These are phyloP conservation scores for Calonectria multiphialidica DNA, from an alignment of 2,329 filamentous ascomycete genomes.

Conservation along the genomic window DNA sequence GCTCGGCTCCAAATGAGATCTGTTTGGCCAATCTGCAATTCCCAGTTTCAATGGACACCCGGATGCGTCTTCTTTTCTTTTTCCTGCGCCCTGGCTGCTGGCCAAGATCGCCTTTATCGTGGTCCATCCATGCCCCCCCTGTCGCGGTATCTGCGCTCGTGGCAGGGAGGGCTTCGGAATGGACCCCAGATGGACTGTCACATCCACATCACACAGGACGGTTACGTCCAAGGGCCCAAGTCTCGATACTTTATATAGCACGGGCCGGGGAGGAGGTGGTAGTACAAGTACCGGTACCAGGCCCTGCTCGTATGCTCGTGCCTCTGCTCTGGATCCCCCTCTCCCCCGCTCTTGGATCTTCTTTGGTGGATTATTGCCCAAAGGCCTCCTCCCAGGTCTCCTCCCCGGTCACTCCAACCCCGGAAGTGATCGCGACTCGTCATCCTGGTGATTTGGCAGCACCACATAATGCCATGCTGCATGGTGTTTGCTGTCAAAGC, in stretches of 20 bases:
- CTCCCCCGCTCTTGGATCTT: constrained; percentile 19
- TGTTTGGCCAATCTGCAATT: not conserved
- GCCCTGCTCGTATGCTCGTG: not conserved
- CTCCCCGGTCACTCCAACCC: constrained; percentile 19
- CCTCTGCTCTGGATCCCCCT: not conserved
- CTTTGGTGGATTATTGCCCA: constrained; percentile 29
- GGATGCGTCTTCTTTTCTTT: not conserved
- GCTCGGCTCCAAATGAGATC: not conserved
- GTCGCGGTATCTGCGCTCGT: constrained; percentile 15
- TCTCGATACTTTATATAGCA: not conserved
- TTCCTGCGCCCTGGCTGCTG: not conserved
- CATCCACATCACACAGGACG: constrained; percentile 8
- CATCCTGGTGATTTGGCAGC: constrained; percentile 26
- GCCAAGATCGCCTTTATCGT: not conserved
- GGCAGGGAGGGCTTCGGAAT: constrained; percentile 8
- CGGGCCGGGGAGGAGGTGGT: not conserved
- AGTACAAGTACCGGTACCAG: constrained; percentile 12
- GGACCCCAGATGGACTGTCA: constrained; percentile 17
- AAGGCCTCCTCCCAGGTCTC: constrained; percentile 16
- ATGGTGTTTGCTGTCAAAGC: constrained; percentile 21
- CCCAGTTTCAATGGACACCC: not conserved
- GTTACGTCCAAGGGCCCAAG: not conserved
- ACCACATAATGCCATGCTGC: constrained; percentile 12
- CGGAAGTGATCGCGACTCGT: constrained; percentile 27
- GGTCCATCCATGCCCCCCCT: constrained; percentile 1